Evolutionary conservation across 2,329 filamentous ascomycete genomes (phyloP), one percentile per base, ranked within the genome.

Genomic region (Fusarium proliferatum): DNA sequence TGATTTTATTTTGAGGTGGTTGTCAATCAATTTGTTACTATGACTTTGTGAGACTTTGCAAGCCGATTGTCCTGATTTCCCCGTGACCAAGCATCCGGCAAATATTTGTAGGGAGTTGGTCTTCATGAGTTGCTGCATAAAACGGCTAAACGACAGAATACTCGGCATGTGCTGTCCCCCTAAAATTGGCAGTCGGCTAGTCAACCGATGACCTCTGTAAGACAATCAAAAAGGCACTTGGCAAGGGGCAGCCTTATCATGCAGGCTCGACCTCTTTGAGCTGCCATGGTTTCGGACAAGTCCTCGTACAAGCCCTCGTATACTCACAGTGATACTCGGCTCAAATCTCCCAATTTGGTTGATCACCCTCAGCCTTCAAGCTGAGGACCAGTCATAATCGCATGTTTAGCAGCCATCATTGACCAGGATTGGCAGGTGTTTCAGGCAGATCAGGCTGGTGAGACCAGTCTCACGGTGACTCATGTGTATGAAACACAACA

Each of bases 31-130:
- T 51, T 23, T 17, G 30, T 23, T 34, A 0, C 13, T 5, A 10
- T 34, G 21, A 13, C 2, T 48, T 13, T 8, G 2, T 13, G 30
- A 6, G 8, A 11, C 16, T 33, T n/a, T 33, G 21, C 2, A 17
- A 51, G 13, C 21, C 7, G 4, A 4, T 10, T 8, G 15, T 45
- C 13, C 3, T 1, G n/a, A 12, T 19, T 7, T 0, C 1, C 21
- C 10, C 10, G 11, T 51, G 46, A 33, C 7, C 12, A 13, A 13
- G 11, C 16, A 2, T 33, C 17, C 2, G 10, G 15, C 1, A 12
- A 49, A 0, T 9, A 26, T 23, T 45, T 4, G 23, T 10, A 33
- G 10, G 15, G 15, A 33, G 28, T 8, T 33, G 2, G 8, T 10
- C 10, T 9, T 33, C 10, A 2, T 33, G 17, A 21, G 5, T 51